These are phyloP conservation scores for Nemophila menziesii DNA, from an alignment of 257 asterid species.

Conservation along the genomic window DNA sequence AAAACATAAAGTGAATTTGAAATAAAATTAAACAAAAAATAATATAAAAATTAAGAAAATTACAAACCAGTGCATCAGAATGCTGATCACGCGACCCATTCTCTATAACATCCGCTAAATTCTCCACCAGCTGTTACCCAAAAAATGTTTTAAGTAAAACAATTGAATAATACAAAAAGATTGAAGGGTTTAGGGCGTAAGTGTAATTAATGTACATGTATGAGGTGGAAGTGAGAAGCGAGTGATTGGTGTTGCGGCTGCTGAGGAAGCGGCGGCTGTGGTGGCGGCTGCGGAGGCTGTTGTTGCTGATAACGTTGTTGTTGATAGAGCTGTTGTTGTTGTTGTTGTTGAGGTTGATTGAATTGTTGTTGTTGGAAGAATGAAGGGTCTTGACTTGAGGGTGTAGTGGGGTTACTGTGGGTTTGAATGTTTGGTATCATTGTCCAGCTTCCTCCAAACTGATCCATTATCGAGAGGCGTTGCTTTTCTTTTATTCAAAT, in stretches of 20 bases:
- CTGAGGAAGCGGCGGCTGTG: constrained; percentile 5
- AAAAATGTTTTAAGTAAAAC: neutral
- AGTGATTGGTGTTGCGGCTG: constrained; percentile 60
- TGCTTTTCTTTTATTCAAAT: too few species aligned
- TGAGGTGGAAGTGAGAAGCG: constrained; percentile 68
- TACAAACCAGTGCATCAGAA: constrained; percentile 73
- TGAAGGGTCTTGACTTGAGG: constrained; percentile 51
- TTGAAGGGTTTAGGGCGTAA: neutral
- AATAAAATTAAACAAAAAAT: neutral
- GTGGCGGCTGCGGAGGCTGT: constrained; percentile 20
- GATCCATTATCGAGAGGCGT: constrained; percentile 66
- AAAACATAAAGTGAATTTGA: constrained; percentile 3
- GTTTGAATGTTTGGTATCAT: constrained; percentile 76
- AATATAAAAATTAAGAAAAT: neutral
- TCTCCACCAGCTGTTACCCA: constrained; percentile 63
- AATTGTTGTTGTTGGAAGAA: constrained; percentile 53
- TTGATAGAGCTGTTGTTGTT: constrained; percentile 45
- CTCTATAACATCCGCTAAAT: constrained; percentile 65
- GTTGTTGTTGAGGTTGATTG: constrained; percentile 40
- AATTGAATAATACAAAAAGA: neutral
- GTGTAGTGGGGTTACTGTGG: constrained; percentile 69
- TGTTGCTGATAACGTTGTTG: constrained; percentile 21
- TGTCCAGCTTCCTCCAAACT: constrained; percentile 68
- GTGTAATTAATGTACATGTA: constrained; percentile 30
- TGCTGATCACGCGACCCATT: constrained; percentile 89